Base-by-base conservation (phyloP, 164 flowering plant species). In the Magnolia officinalis region DNA sequence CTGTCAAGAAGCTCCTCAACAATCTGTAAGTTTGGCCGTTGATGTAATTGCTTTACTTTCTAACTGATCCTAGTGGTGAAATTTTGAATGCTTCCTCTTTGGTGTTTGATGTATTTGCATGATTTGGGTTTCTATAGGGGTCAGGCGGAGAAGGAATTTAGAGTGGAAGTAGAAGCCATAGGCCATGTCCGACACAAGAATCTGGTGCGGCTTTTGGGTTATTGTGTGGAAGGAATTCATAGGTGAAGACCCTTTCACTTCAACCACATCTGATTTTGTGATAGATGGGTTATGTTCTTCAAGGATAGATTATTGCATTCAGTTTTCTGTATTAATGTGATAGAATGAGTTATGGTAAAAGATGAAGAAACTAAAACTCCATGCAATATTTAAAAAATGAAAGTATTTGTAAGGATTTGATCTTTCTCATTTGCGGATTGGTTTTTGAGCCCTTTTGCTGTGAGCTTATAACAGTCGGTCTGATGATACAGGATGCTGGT, bases 1-100 rank as follows among this genome's bases (percentile, higher is more conserved):
- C 98, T 8, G 97, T 94, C 78, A 94, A 94, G 84, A 94, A 89
- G 79, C 90, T 94, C 78, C 90, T 94, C 66, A 93, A 93, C 80
- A 92, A 93, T 79, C 70, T 90, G 98, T 93, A 87, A 90, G 95
- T 71, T 61, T 70, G 29, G 29, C 8, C 8, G 51, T 29, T 11
- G 37, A 18, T n/a, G 45, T 37, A 37, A 37, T 67, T 8, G 65
- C 5, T 18, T 26, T 13, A 23, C 29, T 65, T 23, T 13, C 68
- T 65, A 14, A 21, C 68, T 8, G 24, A 50, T 20, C 16, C 71
- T 68, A 68, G 18, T 16, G 14, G 51, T 68, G 50, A 68, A 37
- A 68, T 26, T 31, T 16, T 4, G 14, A 37, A 31, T 37, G 71
- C 14, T 68, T 68, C 19, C 19, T 65, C 29, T 13, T 23, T 21